Conservation (phyloP, 1,284 basidiomycete species). For the Rhodofomes roseus region DNA sequence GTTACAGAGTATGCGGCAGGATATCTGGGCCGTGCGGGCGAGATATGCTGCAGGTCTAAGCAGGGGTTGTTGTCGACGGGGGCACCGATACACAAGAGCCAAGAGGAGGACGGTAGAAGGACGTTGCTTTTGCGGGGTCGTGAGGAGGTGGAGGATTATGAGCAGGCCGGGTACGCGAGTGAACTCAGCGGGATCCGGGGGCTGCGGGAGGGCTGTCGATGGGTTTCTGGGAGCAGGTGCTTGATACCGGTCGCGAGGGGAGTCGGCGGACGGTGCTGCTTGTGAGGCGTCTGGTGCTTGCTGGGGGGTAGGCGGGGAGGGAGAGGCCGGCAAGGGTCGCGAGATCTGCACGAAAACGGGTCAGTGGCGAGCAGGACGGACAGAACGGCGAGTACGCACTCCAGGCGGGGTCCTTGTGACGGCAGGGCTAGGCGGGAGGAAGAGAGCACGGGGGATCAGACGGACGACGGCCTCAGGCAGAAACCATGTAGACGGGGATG, state of each 20-base stretch:
- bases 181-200: slow-evolving; percentile 51
- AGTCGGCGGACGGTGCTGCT: slow-evolving; percentile 54
- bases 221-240: slow-evolving; percentile 15
- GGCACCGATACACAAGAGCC: slow-evolving; percentile 5
- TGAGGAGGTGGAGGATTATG: slow-evolving; percentile 13
- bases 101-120: slow-evolving; percentile 4
- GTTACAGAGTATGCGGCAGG: slow-evolving; percentile 5
- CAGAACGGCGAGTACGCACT: slow-evolving; percentile 38
- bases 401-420: slow-evolving; percentile 80
- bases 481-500: slow-evolving; percentile 24
- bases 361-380: slow-evolving; percentile 9
- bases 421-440: slow-evolving; percentile 50
- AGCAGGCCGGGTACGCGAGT: slow-evolving; percentile 42
- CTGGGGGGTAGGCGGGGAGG: slow-evolving; percentile 39
- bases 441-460: slow-evolving; percentile 31
- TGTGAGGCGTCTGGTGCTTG: slow-evolving; percentile 31
- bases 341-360: slow-evolving; percentile 56
- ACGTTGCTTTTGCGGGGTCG: slow-evolving; percentile 7
- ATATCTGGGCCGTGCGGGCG: slow-evolving; percentile 8
- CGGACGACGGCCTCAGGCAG: slow-evolving; percentile 23
- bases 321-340: slow-evolving; percentile 92
- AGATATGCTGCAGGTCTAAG: slow-evolving; percentile 6
- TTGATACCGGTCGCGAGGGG: slow-evolving; percentile 25
- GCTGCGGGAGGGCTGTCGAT: slow-evolving; percentile 18
- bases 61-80: slow-evolving; percentile 12